Conservation (phyloP, 108 stramenopile species). For the Nannochloropsis salina region DNA sequence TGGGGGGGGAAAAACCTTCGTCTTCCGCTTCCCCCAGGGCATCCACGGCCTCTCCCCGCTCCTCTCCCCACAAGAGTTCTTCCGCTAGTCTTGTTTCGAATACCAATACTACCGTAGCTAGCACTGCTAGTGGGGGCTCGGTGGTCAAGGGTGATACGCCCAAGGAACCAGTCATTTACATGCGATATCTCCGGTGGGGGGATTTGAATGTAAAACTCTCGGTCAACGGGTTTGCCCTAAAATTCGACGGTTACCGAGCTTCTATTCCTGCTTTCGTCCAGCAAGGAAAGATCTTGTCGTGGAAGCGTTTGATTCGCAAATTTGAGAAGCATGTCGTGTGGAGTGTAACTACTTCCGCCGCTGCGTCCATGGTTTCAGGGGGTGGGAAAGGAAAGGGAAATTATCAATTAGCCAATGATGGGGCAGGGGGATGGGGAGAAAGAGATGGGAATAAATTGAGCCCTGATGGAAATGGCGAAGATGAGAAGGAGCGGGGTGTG, state of each 20-base stretch:
- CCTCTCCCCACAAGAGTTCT: background rate
- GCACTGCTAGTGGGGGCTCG: background rate
- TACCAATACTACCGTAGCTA: background rate
- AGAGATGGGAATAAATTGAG: background rate
- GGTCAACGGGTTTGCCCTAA: background rate
- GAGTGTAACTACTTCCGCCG: constrained; percentile 10
- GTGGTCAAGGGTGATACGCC: background rate
- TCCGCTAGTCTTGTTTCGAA: background rate
- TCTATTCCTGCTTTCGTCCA: constrained; percentile 14
- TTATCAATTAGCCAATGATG: background rate
- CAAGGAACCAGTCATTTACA: background rate
- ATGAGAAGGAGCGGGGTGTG: constrained; percentile 17
- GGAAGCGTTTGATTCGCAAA: background rate
- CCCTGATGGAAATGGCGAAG: background rate
- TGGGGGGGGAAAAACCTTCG: background rate
- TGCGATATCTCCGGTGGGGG: background rate
- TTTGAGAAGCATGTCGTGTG: background rate
- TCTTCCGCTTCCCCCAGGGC: background rate
- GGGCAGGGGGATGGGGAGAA: background rate
- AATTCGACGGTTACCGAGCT: constrained; percentile 12
- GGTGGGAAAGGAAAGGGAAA: background rate
- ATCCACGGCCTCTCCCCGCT: background rate
- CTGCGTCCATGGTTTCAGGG: background rate
- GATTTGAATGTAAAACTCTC: constrained; percentile 3
- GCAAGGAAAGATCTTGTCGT: background rate